Evolutionary conservation across 306 rosid species (phyloP), one percentile per base, ranked within the genome.

Genomic region (Crotalaria pallida): DNA sequence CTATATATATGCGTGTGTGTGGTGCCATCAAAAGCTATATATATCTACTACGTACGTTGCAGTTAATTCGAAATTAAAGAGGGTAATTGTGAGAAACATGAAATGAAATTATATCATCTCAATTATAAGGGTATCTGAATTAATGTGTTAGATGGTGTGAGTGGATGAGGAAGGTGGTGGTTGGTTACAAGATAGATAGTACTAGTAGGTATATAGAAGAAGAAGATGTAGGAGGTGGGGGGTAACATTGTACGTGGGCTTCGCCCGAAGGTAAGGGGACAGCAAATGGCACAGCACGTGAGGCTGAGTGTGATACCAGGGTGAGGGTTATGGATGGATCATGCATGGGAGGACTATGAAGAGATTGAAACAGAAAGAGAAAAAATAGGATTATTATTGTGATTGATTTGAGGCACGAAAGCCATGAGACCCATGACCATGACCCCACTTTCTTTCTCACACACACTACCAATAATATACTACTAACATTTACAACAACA

Each of bases 181-280:
- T 72, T 45, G 21, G 51, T 45, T 1, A 19, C 4, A 51, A 62
- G 62, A 62, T 63, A n/a, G n/a, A n/a, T n/a, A n/a, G n/a, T n/a
- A n/a, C n/a, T n/a, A n/a, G n/a, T n/a, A 3, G 24, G 56, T 58
- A 52, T 44, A 15, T 49, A 19, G 36, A 64, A 16, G 40, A 65
- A 19, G 36, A 64, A 16, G 40, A 65, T 65, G 73, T 10, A 18
- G 83, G 75, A 51, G 49, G 26, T 62, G 2, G 17, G 40, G 58
- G 77, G 84, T 59, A 76, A 76, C 81, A 66, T 76, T 76, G 21
- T 17, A 55, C 77, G 77, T 73, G 85, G 65, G 60, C 26, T 60
- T 67, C 60, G 76, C 61, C 85, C 67, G 29, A 77, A 44, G 51
- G 2, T 68, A n/a, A 77, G 86, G 83, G 78, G 78, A 82, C 83